phyloP scores from a whole-genome alignment of 2,329 filamentous ascomycete genomes.

The Ophiostoma australiae region DNA sequence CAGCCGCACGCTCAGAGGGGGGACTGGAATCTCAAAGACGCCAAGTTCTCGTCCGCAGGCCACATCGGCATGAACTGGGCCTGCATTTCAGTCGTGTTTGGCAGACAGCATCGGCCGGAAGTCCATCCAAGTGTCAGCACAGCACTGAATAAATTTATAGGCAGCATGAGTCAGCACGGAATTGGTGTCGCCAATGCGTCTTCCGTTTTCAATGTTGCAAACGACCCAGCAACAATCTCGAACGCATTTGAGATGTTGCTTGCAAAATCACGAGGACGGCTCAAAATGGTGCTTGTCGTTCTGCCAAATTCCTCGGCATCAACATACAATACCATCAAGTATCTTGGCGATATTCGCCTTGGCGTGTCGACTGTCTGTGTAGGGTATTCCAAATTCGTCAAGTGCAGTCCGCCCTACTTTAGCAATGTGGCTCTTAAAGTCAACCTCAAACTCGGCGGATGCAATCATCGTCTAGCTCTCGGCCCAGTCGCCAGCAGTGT shows the following conservation, averaged over 20 bases:
- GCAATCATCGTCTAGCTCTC: slow-evolving; percentile 50
- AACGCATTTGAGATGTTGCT: slow-evolving; percentile 14
- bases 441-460: slow-evolving; percentile 59
- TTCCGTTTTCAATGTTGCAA: background rate
- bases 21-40: background rate
- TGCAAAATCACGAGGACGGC: background rate
- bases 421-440: slow-evolving; percentile 57
- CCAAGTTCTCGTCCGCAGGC: background rate
- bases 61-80: background rate
- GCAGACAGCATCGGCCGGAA: background rate
- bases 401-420: slow-evolving; percentile 40
- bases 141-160: slow-evolving; percentile 24
- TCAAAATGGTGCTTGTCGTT: slow-evolving; percentile 47
- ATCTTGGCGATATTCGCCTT: slow-evolving; percentile 49
- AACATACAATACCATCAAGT: slow-evolving; percentile 56
- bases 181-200: slow-evolving; percentile 14
- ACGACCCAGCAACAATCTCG: background rate
- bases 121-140: slow-evolving; percentile 48
- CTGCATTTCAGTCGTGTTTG: background rate
- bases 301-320: slow-evolving; percentile 40
- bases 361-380: slow-evolving; percentile 58
- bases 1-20: background rate
- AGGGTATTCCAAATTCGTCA: slow-evolving; percentile 42
- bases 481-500: slow-evolving; percentile 33
- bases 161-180: slow-evolving; percentile 21